These are phyloP conservation scores for Coccomyxa sp. DNA, from an alignment of 139 green algal genomes.

Conservation along the genomic window DNA sequence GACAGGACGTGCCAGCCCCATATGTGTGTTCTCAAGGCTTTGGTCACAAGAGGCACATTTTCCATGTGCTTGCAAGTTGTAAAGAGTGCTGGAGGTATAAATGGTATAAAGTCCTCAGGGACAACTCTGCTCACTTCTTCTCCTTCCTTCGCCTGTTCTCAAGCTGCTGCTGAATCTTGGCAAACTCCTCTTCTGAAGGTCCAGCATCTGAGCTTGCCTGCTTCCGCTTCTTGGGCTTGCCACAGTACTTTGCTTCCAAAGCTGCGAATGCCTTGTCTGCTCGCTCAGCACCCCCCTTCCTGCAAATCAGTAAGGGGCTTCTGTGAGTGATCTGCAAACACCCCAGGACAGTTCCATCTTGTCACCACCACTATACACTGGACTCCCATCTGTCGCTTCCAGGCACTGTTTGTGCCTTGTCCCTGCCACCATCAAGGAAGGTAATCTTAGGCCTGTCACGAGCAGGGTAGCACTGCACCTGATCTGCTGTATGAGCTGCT, in stretches of 20 bases:
- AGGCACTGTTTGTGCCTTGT: neutral
- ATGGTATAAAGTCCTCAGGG: too few relatives aligned
- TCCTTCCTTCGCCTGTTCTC: too few relatives aligned
- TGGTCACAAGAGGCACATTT: too few relatives aligned
- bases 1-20: too few relatives aligned
- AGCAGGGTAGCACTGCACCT: neutral
- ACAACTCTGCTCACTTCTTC: too few relatives aligned
- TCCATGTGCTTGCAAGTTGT: too few relatives aligned
- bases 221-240: neutral
- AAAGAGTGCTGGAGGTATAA: too few relatives aligned
- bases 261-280: neutral
- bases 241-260: constrained; percentile 13
- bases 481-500: constrained; percentile 27
- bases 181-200: constrained; percentile 6
- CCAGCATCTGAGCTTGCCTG: neutral
- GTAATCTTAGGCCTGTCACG: neutral
- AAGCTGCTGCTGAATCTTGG: neutral
- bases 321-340: neutral
- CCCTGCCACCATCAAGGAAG: neutral
- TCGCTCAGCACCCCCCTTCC: neutral
- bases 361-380: neutral
- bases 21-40: too few relatives aligned
- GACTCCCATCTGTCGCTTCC: neutral
- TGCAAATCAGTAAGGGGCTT: neutral
- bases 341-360: neutral